Evolutionary conservation across 768 basidiomycete genomes (phyloP).

Genomic region (Inosperma sp.): DNA sequence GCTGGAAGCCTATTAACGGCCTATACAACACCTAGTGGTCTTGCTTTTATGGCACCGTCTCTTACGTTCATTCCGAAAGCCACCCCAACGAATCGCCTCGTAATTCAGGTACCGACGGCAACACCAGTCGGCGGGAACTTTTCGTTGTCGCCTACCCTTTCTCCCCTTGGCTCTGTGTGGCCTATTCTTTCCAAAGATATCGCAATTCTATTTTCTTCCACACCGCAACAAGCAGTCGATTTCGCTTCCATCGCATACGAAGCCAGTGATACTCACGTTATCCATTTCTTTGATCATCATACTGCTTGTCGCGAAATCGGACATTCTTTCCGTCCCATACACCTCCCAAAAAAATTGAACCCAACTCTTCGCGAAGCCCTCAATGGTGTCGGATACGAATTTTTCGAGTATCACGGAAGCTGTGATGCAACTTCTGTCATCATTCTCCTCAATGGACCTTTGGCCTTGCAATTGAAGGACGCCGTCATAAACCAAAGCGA

Average conservation of each 20-base stretch:
- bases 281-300: constrained; percentile 90
- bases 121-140: constrained; percentile 62
- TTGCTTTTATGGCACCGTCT: constrained; percentile 78
- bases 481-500: constrained; percentile 33
- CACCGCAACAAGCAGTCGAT: constrained; percentile 77
- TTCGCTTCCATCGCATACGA: constrained; percentile 74
- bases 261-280: constrained; percentile 59
- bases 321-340: constrained; percentile 41
- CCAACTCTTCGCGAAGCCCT: constrained; percentile 46
- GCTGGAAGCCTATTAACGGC: constrained; percentile 63
- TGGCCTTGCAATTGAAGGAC: constrained; percentile 61
- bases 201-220: constrained; percentile 75
- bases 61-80: constrained; percentile 68
- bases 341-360: constrained; percentile 26
- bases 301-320: constrained; percentile 73
- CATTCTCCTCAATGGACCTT: constrained; percentile 70
- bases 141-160: constrained; percentile 72
- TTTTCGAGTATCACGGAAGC: constrained; percentile 75
- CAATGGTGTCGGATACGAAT: constrained; percentile 56
- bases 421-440: constrained; percentile 57
- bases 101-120: constrained; percentile 80
- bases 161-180: constrained; percentile 57
- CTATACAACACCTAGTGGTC: constrained; percentile 79
- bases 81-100: constrained; percentile 57
- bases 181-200: constrained; percentile 59